Evolutionary conservation across 768 basidiomycete genomes (phyloP), one percentile per base, ranked within the genome.

Genomic region (Suillus brevipes): DNA sequence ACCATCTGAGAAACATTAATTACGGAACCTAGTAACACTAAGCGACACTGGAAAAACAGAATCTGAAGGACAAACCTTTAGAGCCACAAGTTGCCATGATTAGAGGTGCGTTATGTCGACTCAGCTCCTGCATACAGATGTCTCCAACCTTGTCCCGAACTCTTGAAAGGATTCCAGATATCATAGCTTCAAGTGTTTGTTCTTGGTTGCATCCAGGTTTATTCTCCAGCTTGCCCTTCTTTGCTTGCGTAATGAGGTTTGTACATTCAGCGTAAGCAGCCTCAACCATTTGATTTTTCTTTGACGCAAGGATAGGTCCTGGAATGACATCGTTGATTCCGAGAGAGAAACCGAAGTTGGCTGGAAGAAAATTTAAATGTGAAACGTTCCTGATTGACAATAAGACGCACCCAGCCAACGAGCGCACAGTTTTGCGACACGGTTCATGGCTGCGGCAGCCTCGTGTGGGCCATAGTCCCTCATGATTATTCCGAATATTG

Each of bases 1-100:
- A 99, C 97, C 97, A 99, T 99, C 80, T 99, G 97, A 28, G 95
- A 97, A 63, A 99, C 97, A 78, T 99, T 99, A 79, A 99, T 97
- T 67, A 95, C 93, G 72, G 97, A 99, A 76, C 97, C 97, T 91
- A 66, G n/a, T 49, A n/a, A 10, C 52, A 47, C 61, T 66, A 18
- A 62, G 23, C 38, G 8, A 64, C 12, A 62, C 43, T 55, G 61
- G 23, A 0, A n/a, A 60, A 13, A 14, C 0, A 50, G 16, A 34
- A 64, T 25, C 61, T 40, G 38, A 61, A 59, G 36, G 8, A 12
- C 78, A 56, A 63, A 92, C 97, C 97, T 85, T 99, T 99, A 6
- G 97, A 99, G 76, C 97, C 97, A 79, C 96, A 98, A 47, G 95
- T 97, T 60, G 97, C 97, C 97, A 99, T 99, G 80, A 98, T 97